These are phyloP conservation scores for Penicillium angulare DNA, from an alignment of 495 filamentous ascomycete species.

Conservation along the genomic window DNA sequence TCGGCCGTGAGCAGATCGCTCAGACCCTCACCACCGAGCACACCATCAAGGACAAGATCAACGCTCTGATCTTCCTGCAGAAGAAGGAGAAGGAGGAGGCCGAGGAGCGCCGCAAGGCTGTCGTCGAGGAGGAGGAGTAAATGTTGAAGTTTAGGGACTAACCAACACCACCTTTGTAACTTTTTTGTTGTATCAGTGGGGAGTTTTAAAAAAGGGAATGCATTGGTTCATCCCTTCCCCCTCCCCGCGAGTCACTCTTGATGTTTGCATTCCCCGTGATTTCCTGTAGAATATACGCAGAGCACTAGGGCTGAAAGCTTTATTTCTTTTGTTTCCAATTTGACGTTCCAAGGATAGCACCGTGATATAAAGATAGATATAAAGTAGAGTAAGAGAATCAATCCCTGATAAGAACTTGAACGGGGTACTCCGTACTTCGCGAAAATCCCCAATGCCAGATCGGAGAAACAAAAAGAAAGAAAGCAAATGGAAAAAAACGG, in stretches of 20 bases:
- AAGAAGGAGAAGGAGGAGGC: constrained; percentile 62
- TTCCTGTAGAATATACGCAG: constrained; percentile 37
- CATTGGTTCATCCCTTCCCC: not conserved
- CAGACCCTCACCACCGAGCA: constrained; percentile 48
- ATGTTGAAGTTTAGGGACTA: constrained; percentile 1
- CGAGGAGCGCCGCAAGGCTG: constrained; percentile 49
- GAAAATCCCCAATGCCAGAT: too few relatives aligned
- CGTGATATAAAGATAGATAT: too few relatives aligned
- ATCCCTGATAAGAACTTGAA: too few relatives aligned
- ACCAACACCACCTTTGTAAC: not conserved
- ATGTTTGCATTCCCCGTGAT: constrained; percentile 36
- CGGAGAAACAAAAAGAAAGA: not conserved
- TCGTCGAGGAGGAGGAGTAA: constrained; percentile 50
- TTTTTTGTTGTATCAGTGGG: constrained; percentile 5
- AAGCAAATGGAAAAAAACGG: not conserved
- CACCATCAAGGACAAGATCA: constrained; percentile 61
- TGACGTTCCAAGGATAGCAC: not conserved
- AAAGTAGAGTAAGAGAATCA: not conserved
- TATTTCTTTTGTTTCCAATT: constrained; percentile 23
- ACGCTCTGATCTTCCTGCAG: constrained; percentile 57
- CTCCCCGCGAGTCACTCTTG: constrained; percentile 17
- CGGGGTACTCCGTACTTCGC: too few relatives aligned
- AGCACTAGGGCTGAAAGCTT: constrained; percentile 26
- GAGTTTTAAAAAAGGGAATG: not conserved
- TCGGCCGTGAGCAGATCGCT: constrained; percentile 83